phyloP scores from a whole-genome alignment of 192 early-diverging fungal genomes.

The Coemansia sp. region DNA sequence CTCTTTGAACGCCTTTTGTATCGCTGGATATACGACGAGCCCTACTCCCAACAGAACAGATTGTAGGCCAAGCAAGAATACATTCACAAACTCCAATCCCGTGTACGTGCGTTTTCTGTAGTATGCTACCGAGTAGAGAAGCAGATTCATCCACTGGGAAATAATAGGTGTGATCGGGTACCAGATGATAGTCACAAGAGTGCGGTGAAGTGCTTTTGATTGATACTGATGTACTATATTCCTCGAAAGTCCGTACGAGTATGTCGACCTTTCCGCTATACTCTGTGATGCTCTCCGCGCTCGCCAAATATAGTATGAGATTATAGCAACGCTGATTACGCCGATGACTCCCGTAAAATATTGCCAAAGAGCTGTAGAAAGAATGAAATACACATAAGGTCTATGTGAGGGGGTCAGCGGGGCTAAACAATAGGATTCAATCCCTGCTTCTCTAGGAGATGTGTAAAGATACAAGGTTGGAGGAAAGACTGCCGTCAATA shows the following conservation, averaged over 20 bases:
- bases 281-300: conserved; percentile 13
- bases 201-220: conserved; percentile 18
- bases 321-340: conserved; percentile 16
- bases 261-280: conserved; percentile 1
- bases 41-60: too few relatives aligned
- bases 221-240: background rate
- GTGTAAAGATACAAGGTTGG: conserved; percentile 19
- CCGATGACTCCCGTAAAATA: conserved; percentile 36
- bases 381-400: conserved; percentile 19
- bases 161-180: conserved; percentile 39
- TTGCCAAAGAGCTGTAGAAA: conserved; percentile 17
- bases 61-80: too few relatives aligned
- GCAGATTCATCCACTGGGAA: conserved; percentile 36
- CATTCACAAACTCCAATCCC: conserved; percentile 24
- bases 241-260: conserved; percentile 11
- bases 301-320: conserved; percentile 17
- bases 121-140: conserved; percentile 22
- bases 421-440: conserved; percentile 12
- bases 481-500: conserved; percentile 16
- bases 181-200: conserved; percentile 35
- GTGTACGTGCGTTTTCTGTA: conserved; percentile 20
- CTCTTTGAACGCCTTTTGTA: too few relatives aligned
- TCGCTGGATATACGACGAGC: too few relatives aligned
- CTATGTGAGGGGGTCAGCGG: background rate
- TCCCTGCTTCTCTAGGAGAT: background rate